A percentile compares a stretch with the other conserved stretches of the same genome.
Conservation (phyloP, 805 yeast species). For the Komagataella kurtzmanii region DNA sequence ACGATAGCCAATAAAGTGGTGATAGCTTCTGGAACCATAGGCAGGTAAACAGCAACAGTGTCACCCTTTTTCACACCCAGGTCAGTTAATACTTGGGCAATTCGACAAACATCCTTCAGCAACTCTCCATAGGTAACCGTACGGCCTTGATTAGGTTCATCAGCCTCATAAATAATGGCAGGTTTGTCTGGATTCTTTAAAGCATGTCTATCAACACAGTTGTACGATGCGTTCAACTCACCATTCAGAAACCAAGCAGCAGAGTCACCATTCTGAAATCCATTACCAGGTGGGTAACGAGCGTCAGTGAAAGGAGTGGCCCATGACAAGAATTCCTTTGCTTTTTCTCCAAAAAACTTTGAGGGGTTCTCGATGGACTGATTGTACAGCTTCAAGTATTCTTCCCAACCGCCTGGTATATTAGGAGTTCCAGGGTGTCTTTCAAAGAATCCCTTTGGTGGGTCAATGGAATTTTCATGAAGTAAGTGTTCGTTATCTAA, state of each 20-base stretch:
- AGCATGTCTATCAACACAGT: conserved; percentile 78
- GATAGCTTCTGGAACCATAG: conserved; percentile 76
- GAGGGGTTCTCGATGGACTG: conserved; percentile 45
- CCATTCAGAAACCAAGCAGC: conserved; percentile 74
- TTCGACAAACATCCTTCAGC: conserved; percentile 53
- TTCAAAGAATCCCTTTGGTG: conserved; percentile 20
- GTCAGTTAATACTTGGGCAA: conserved; percentile 52
- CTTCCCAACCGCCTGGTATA: conserved; percentile 28
- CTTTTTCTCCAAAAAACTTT: conserved; percentile 40
- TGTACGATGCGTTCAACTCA: conserved; percentile 66
- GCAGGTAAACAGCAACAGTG: conserved; percentile 75
- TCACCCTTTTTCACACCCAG: conserved; percentile 73
- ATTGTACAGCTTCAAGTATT: conserved; percentile 35
- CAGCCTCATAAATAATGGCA: conserved; percentile 74
- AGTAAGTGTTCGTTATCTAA: conserved; percentile 20
- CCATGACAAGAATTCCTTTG: conserved; percentile 38
- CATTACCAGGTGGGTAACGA: conserved; percentile 28
- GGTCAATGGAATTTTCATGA: conserved; percentile 14
- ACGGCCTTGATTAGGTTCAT: conserved; percentile 54
- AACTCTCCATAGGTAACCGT: conserved; percentile 59
- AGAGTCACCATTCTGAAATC: conserved; percentile 32
- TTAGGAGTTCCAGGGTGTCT: conserved; percentile 33
- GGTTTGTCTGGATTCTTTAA: conserved; percentile 53
- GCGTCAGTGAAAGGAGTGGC: conserved; percentile 32
- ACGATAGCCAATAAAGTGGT: conserved; percentile 65